Evolutionary conservation across 768 basidiomycete species (phyloP), one percentile per base, ranked within the genome.

Genomic region (Suillus bovinus): DNA sequence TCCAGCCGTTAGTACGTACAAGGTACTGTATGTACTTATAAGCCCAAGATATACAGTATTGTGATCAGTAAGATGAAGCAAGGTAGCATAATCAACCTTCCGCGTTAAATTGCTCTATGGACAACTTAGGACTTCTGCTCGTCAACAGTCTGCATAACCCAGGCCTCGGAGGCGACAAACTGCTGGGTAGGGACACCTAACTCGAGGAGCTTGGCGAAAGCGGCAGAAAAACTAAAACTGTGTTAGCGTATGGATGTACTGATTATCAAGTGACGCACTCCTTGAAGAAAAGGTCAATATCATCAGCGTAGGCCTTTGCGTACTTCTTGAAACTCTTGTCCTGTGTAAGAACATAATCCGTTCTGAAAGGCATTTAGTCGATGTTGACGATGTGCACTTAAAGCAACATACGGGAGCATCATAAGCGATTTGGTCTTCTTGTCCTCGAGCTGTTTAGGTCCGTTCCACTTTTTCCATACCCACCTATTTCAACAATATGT

Each of bases 391-490:
- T 8, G 16, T 29, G 4, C 29, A 22, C 16, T 33, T 46, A 34
- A 34, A 54, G 20, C 38, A 47, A 85, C 90, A 61, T 74, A 93
- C 89, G 94, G 94, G 50, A 98, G 79, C 96, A 98, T 98, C 96
- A 98, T 98, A 58, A 98, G 80, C 29, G 86, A 76, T 69, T 84
- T 84, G 46, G 94, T 95, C 77, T 85, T 87, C 85, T 94, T 95
- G 79, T 98, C 96, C 76, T 91, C 88, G 61, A 90, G 88, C 79
- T 97, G 96, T 80, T 94, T 94, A 24, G 95, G 94, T 58, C 93
- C 96, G 64, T 79, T 78, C 94, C 96, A 98, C 77, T 95, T 96
- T 78, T 84, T 90, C 95, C 95, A 96, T n/a, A 87, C 82, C 91
- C 92, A 93, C 62, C 84, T 86, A 53, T 38, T 4, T 22, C 20